phyloP scores from a whole-genome alignment of 306 rosid species.

The Pyrus bretschneideri region DNA sequence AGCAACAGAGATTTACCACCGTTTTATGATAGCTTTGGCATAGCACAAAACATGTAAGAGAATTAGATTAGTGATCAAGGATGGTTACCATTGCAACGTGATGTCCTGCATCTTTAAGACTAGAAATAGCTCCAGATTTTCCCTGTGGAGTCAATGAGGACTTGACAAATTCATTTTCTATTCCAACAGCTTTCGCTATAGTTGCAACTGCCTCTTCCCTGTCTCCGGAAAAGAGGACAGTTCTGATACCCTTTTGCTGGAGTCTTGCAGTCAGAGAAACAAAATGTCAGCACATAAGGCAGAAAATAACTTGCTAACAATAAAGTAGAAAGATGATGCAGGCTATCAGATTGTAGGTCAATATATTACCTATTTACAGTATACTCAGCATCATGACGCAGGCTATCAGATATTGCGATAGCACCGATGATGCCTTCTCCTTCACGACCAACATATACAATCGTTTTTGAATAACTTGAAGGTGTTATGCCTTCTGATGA shows the following conservation, averaged over 20 bases:
- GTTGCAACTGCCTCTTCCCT: constrained; percentile 99
- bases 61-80: not conserved
- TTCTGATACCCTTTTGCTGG: constrained; percentile 81
- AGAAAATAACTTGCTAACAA: constrained; percentile 3
- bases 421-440: constrained; percentile 91
- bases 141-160: constrained; percentile 79
- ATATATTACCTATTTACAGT: constrained; percentile 54
- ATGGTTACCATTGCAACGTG: constrained; percentile 83
- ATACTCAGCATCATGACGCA: constrained; percentile 77
- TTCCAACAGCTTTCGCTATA: constrained; percentile 77
- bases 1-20: not conserved
- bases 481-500: constrained; percentile 37
- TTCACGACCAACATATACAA: constrained; percentile 91
- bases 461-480: constrained; percentile 65
- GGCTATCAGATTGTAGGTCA: too few species aligned
- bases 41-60: constrained; percentile 7
- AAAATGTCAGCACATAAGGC: constrained; percentile 32
- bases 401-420: constrained; percentile 74
- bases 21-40: constrained; percentile 7
- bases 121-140: constrained; percentile 66
- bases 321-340: not conserved
- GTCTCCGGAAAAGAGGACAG: constrained; percentile 86
- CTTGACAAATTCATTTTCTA: constrained; percentile 52
- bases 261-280: constrained; percentile 51
- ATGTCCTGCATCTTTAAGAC: constrained; percentile 79